Base-by-base conservation (phyloP, 1,139 yeast genomes). In the Suhomyces coccinellae region DNA sequence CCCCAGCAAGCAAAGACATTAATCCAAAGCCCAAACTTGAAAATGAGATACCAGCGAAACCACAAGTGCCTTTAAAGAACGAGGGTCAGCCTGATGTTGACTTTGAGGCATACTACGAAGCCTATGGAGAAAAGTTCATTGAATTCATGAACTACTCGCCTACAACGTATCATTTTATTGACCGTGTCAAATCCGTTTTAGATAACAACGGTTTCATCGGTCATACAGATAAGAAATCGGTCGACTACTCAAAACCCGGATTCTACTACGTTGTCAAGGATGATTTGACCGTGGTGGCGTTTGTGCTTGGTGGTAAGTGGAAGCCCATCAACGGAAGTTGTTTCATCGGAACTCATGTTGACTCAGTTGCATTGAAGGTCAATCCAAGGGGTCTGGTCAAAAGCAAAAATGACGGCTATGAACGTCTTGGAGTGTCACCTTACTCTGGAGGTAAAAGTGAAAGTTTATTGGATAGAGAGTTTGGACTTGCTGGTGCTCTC, bases 401-500 rank as follows among this genome's bases (percentile, higher is more conserved):
- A 4, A 51, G 60, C 15, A 12, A 36, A 3, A 31, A 12, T 12
- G 73, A 70, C 28, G 77, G 76, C 6, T 74, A 71, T 52, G 73
- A 71, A 42, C 54, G 69, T 33, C 62, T 74, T 28, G 78, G 77
- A 1, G 76, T 73, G 13, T 75, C 77, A 1, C 69, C 70, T 1
- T 74, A 74, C 52, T 67, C 73, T 5, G 77, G 77, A 8, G 61
- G 71, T 4, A 61, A 71, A 47, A 63, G 60, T 11, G 56, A 58
- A 17, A 52, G 66, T 3, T 71, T 77, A 75, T 62, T 71, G 57
- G 77, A 73, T 52, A 58, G 79, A 50, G 79, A 74, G 53, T 68
- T 74, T 47, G 79, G 76, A 6, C 54, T 74, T 42, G 79, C 78
- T n/a, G 79, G 79, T 11, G 58, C 72, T 38, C 60, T 73, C 29